Conservation (phyloP, 2,329 filamentous ascomycete genomes). For the Neofusicoccum parvum region DNA sequence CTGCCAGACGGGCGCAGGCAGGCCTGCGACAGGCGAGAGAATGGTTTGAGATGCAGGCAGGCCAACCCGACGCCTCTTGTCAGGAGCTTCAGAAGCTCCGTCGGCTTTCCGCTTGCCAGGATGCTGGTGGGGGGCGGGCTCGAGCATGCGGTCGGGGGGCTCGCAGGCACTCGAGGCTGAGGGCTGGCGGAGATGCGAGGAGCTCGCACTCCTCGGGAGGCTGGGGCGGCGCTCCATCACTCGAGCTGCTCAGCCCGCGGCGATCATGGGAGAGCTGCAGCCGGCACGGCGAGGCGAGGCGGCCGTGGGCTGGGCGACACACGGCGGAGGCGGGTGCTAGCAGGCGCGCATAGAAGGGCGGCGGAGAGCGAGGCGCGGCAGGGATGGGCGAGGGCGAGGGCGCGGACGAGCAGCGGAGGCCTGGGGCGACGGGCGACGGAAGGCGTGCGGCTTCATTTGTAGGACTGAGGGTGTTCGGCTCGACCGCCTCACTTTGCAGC, state of each 20-base stretch:
- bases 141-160: neutral
- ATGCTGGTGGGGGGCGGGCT: neutral
- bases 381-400: conserved; percentile 2
- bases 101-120: conserved; percentile 41
- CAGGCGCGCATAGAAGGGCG: neutral
- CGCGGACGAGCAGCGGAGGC: conserved; percentile 1
- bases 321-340: conserved; percentile 9
- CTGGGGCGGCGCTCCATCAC: conserved; percentile 16
- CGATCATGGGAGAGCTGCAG: conserved; percentile 12
- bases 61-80: conserved; percentile 38
- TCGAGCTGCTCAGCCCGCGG: conserved; percentile 9
- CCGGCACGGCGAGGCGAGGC: neutral
- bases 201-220: neutral
- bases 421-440: neutral
- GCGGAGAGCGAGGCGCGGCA: conserved; percentile 2
- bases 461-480: conserved; percentile 16
- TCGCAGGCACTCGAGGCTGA: neutral
- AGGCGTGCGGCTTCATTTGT: conserved; percentile 17
- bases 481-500: conserved; percentile 17
- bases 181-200: conserved; percentile 7
- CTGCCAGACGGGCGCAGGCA: conserved; percentile 70
- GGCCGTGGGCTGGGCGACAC: neutral
- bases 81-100: conserved; percentile 25
- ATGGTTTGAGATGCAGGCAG: neutral
- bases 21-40: conserved; percentile 37